Evolutionary conservation across 1,284 basidiomycete genomes (phyloP), one percentile per base, ranked within the genome.

Genomic region (Inonotus hispidus): DNA sequence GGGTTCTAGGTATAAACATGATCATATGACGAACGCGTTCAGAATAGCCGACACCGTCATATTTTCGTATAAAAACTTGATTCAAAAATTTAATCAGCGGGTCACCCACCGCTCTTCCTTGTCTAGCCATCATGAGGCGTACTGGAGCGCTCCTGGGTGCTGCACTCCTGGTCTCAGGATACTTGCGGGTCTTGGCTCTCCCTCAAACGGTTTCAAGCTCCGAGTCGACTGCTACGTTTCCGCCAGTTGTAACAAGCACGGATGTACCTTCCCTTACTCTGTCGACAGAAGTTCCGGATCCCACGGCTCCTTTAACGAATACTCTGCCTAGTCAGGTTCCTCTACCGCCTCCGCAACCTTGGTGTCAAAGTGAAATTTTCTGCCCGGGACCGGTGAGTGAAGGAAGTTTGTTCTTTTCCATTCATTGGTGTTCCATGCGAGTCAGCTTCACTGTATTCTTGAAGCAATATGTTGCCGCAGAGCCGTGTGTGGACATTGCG

Each of bases 341-440:
- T 1, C 71, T 90, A 39, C 90, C 92, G 10, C 88, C 90, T 0
- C 75, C 74, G 41, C 93, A 95, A 72, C 73, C 80, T 41, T 89
- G 90, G 88, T 91, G 88, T 70, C 84, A 87, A 2, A 89, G 90
- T 63, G 75, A 88, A 57, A 90, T 93, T 37, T 95, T 90, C 74
- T 95, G 93, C 71, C 81, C 92, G 0, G 92, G 91, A 25, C 63
- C 78, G 53, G 92, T 92, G 69, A 65, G 87, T 79, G 13, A 29
- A 19, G 19, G 6, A n/a, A 32, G 10, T 23, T 21, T 43, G 21
- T 37, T 39, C 37, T n/a, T n/a, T 50, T 23, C n/a, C 43, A 14
- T 46, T 47, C 29, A 11, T 19, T 49, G 7, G 46, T 35, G 23
- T 23, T 21, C 16, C 13, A 23, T 21, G 23, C 47, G 19, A 19